Evolutionary conservation across 345 rosid genomes (phyloP).

Genomic region (Eucalyptus erythrocorys): DNA sequence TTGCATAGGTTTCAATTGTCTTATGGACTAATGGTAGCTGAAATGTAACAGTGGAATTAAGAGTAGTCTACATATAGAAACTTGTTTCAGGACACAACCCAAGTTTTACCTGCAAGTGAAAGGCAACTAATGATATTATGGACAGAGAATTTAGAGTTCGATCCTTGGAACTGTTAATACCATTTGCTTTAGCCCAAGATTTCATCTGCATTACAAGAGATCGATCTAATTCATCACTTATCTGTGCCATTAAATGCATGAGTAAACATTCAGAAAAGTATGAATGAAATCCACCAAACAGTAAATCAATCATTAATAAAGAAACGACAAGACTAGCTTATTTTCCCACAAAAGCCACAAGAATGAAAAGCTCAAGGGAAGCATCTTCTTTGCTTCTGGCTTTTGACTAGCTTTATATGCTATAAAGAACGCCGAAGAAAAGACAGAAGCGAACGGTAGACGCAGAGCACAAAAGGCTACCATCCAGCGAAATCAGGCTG

Average conservation of each 20-base stretch:
- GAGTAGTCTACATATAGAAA: not conserved
- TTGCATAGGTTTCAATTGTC: not conserved
- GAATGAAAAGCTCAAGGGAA: not conserved
- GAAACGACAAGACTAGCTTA: not conserved
- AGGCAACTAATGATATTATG: constrained; percentile 34
- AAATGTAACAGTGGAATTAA: not conserved
- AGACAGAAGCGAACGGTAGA: not conserved
- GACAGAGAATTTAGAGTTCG: constrained; percentile 43
- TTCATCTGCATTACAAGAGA: constrained; percentile 19
- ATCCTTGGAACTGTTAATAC: constrained; percentile 23
- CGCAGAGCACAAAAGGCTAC: not conserved
- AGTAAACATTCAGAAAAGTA: not conserved
- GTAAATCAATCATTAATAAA: not conserved
- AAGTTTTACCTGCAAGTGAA: constrained; percentile 37
- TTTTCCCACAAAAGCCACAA: not conserved
- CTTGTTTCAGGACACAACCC: not conserved
- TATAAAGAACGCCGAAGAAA: not conserved
- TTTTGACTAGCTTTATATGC: not conserved
- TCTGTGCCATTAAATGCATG: not conserved
- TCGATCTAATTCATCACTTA: not conserved
- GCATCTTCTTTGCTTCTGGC: not conserved
- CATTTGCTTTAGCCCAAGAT: constrained; percentile 44
- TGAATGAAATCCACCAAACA: not conserved
- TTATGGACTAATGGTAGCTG: not conserved
- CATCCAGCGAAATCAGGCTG: not conserved